Percentiles rank a stretch among this genome's conserved stretches.
Conservation (phyloP, 345 rosid species). For the Eutrema japonicum region DNA sequence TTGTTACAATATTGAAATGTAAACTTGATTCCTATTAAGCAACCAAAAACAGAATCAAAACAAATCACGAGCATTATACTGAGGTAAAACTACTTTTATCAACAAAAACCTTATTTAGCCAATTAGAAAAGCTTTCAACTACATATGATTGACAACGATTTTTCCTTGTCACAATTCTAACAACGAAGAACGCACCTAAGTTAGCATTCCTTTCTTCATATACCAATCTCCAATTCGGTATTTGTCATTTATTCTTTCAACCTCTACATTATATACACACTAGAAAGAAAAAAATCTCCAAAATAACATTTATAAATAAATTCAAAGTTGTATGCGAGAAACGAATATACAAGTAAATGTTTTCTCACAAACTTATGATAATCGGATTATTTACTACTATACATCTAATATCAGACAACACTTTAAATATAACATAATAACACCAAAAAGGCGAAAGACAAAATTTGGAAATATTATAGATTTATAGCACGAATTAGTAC, state of each 20-base stretch:
- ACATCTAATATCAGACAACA: not conserved
- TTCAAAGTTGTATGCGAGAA: not conserved
- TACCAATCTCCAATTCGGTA: no score
- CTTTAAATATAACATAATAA: not conserved
- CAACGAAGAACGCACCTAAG: no score
- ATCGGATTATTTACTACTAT: not conserved
- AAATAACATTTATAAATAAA: not conserved
- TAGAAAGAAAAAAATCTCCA: not conserved
- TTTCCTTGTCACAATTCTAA: no score
- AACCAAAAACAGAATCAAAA: no score
- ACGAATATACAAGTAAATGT: not conserved
- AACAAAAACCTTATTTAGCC: no score
- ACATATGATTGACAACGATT: no score
- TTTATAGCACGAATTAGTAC: conserved; percentile 6
- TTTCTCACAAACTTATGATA: not conserved
- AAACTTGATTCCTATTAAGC: no score
- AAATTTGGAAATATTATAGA: conserved; percentile 7
- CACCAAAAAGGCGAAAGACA: conserved; percentile 5
- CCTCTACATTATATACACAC: conserved; percentile 26
- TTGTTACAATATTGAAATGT: no score
- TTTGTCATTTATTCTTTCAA: conserved; percentile 22
- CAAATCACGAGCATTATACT: no score
- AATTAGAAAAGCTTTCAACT: no score
- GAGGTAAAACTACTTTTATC: no score
- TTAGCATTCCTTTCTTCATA: no score